A percentile compares a stretch with the other conserved stretches of the same genome.
Evolutionary conservation across 2,329 filamentous ascomycete species (phyloP).

Genomic region (Xylariaceae sp.): DNA sequence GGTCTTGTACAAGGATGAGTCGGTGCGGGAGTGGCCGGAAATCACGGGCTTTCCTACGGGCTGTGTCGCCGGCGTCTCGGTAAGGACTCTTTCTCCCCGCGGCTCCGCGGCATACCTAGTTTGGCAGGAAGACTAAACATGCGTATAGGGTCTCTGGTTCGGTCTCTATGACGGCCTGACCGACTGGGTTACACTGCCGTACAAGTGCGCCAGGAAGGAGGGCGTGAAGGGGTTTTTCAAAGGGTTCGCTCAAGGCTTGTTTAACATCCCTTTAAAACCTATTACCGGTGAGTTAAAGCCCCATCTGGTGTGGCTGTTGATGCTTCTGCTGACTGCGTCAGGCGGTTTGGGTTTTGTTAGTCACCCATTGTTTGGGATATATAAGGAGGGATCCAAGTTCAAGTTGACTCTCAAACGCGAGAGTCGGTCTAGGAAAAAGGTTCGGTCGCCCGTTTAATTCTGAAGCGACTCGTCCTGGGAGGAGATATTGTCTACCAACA

Average conservation of each 20-base stretch:
- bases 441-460: conserved; percentile 17
- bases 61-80: conserved; percentile 16
- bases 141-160: conserved; percentile 12
- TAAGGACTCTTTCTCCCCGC: not conserved
- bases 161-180: conserved; percentile 19
- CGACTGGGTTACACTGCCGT: conserved; percentile 24
- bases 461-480: not conserved
- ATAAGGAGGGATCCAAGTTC: conserved; percentile 25
- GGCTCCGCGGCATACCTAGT: not conserved
- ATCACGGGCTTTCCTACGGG: conserved; percentile 23
- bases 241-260: conserved; percentile 13
- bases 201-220: conserved; percentile 17
- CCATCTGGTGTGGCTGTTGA: not conserved
- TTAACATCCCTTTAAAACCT: conserved; percentile 18
- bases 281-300: conserved; percentile 15
- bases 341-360: conserved; percentile 12
- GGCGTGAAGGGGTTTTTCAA: conserved; percentile 23
- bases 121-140: no score
- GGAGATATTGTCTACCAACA: not conserved
- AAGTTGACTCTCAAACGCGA: conserved; percentile 23
- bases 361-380: conserved; percentile 26
- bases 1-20: conserved; percentile 19
- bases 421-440: conserved; percentile 6
- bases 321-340: conserved; percentile 12
- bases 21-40: conserved; percentile 20